Percentiles rank a stretch among this genome's conserved stretches.
Conservation (phyloP, 2,329 filamentous ascomycete genomes). For the Aspergillus pseudoviridinutans region DNA sequence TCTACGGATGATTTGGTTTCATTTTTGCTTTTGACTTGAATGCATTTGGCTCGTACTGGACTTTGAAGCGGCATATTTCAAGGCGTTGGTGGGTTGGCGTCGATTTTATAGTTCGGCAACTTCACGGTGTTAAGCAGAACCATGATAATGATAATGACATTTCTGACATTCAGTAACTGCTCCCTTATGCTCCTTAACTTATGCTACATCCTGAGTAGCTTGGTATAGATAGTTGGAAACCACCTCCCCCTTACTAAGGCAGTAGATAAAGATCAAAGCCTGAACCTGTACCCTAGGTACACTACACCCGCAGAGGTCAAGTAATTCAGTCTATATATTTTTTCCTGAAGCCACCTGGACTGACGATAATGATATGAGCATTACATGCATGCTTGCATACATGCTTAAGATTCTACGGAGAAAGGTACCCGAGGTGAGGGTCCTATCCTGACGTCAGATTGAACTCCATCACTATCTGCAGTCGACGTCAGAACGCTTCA, state of each 20-base stretch:
- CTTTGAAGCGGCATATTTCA: background rate
- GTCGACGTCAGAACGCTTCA: background rate
- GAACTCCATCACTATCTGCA: background rate
- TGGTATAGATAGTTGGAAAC: background rate
- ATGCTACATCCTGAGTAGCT: background rate
- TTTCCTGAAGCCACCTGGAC: background rate
- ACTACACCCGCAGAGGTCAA: background rate
- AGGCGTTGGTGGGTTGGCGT: background rate
- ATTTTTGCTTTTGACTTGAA: background rate
- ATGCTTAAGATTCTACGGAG: too few species aligned
- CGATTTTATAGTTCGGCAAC: background rate
- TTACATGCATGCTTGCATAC: background rate
- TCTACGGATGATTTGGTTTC: constrained; percentile 24
- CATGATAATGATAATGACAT: background rate
- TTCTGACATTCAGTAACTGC: background rate
- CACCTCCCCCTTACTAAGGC: too few species aligned
- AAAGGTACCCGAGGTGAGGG: background rate
- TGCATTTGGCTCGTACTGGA: background rate
- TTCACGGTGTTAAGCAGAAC: background rate
- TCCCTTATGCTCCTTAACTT: background rate
- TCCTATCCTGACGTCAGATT: background rate
- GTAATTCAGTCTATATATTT: background rate
- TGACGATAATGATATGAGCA: background rate
- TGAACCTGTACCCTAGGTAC: background rate
- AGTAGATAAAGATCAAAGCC: background rate